Base-by-base conservation (phyloP, 768 basidiomycete species). In the Tricholoma sp. region DNA sequence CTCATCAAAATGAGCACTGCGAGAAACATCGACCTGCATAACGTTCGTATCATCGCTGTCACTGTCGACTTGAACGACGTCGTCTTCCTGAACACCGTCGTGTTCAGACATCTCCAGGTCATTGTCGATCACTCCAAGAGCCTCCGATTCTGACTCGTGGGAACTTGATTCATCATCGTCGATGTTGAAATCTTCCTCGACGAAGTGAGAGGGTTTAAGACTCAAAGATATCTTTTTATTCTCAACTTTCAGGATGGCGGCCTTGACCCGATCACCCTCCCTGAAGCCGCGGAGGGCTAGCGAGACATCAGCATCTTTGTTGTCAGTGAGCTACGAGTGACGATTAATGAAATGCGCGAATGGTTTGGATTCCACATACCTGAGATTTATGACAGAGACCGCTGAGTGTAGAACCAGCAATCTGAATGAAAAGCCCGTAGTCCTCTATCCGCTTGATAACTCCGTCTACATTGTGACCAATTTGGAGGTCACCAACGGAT, bases 361-460 rank as follows among this genome's bases (percentile, higher is more conserved):
- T 12, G 18, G 16, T 29, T 31, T 21, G 32, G 29, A 51, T 31
- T n/a, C 39, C 27, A 67, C 78, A 53, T 63, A 88, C 93, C 80
- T 98, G 82, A 9, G 92, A 91, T 71, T 94, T 94, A 70, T 98
- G 96, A 69, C 96, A 99, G 10, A 99, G 78, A 5, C 96, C 96
- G 59, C 81, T 85, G 50, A 98, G 75, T 66, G 87, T 89, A 0
- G 91, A 87, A 16, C 82, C 88, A n/a, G 89, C 82, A 35, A 98
- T 88, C 67, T 86, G 83, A 57, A 99, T 83, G 73, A 98, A 98
- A n/a, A 97, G 76, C 12, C 96, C 96, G 61, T 92, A 98, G 41
- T 83, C 80, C 70, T 95, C 92, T 10, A 95, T 78, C 60, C 81
- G 85, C 70, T 89, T 93, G 56, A 98, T 83, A 22, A 77, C 74